Base-by-base conservation (phyloP, 2,329 filamentous ascomycete species). In the Trichophyton verrucosum region DNA sequence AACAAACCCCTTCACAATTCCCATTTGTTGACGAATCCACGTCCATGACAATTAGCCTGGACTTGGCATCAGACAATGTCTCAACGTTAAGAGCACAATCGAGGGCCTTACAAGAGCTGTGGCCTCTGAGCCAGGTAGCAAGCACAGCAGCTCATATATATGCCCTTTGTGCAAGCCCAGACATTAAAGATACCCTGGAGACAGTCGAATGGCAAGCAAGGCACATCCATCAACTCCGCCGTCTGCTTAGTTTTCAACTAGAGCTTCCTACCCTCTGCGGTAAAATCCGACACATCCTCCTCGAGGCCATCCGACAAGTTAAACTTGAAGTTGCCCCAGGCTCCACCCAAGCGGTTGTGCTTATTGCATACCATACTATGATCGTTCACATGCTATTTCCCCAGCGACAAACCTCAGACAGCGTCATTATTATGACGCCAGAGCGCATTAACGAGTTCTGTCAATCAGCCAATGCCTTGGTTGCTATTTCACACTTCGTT, bases 311-410 rank as follows among this genome's bases (percentile, higher is more conserved):
- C 22, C 30, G 57, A 27, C 60, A 61, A n/a, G 60, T 61, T 27
- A 56, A 61, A 22, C 55, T 42, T n/a, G 55, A 61, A 36, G 55
- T 61, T 38, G 22, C 55, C 15, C 56, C 53, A 3, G 60, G 60
- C 13, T 49, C 46, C n/a, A 53, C 60, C 3, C 60, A 59, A 38
- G 36, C 60, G 9, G 42, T 61, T 7, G 60, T 61, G 1, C 60
- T 61, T 7, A 61, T 61, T 33, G 40, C 57, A 15, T 61, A 61
- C 22, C 60, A 61, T 56, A 61, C 60, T 3, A 58, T 61, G 60
- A 61, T 61, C n/a, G 57, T 61, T 4, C 60, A 61, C 33, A 61
- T 61, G 60, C 42, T 61, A 20, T 61, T 61, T 27, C 60, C 60
- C 7, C 60, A 61, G 53, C 24, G 55, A 51, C 55, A 61, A 24